These are phyloP conservation scores for Kondoa malvinella DNA, from an alignment of 768 basidiomycete species.

Conservation along the genomic window DNA sequence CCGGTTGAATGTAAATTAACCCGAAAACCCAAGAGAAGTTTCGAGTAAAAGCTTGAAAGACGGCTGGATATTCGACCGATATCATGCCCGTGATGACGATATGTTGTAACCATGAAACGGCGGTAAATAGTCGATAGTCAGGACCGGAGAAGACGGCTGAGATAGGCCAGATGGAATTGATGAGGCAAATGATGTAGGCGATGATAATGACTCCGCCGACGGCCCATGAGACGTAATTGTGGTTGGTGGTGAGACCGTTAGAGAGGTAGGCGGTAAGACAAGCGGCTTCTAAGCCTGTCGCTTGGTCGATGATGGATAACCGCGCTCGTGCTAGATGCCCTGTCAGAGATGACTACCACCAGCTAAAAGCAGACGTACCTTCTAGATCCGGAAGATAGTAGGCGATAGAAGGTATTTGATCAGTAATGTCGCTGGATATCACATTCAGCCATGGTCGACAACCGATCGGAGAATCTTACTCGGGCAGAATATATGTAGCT, in stretches of 20 bases:
- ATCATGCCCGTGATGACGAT: conserved; percentile 61
- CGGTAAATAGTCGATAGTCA: conserved; percentile 53
- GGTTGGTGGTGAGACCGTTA: conserved; percentile 72
- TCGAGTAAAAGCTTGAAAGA: conserved; percentile 37
- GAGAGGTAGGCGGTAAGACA: conserved; percentile 83
- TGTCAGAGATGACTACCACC: too few relatives aligned
- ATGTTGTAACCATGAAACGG: conserved; percentile 66
- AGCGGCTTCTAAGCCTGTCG: conserved; percentile 57
- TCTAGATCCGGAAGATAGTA: conserved; percentile 82
- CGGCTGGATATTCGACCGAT: conserved; percentile 67
- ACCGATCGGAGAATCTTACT: neutral
- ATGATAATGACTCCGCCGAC: conserved; percentile 43
- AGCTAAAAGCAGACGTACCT: too few relatives aligned
- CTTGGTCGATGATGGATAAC: conserved; percentile 50
- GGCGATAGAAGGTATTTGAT: conserved; percentile 56
- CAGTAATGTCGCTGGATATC: conserved; percentile 39
- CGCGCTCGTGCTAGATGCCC: conserved; percentile 73
- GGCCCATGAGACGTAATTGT: conserved; percentile 57
- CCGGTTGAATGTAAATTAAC: conserved; percentile 41
- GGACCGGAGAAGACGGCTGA: conserved; percentile 32
- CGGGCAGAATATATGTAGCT: conserved; percentile 1
- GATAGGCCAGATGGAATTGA: conserved; percentile 40
- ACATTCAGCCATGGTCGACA: neutral
- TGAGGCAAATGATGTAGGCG: conserved; percentile 42
- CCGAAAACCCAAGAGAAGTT: conserved; percentile 58